Evolutionary conservation across 306 rosid genomes (phyloP).

Genomic region (Vigna angularis): DNA sequence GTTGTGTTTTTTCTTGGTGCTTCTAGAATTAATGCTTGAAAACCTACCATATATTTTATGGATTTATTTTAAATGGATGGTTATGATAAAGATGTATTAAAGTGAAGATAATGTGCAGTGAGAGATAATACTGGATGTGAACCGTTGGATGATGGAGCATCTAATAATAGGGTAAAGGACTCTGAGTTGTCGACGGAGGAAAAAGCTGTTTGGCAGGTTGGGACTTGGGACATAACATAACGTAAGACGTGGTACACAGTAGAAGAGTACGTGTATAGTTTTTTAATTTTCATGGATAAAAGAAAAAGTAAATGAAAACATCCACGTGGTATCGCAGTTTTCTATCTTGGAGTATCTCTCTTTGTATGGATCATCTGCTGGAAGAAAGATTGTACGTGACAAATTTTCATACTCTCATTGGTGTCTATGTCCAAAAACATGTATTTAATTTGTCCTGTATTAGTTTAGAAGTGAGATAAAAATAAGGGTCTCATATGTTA

Average conservation of each 20-base stretch:
- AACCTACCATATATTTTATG: neutral
- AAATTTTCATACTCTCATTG: no score
- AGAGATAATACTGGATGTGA: neutral
- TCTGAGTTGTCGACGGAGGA: neutral
- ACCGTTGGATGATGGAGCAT: neutral
- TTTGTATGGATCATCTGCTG: no score
- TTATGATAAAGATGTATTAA: neutral
- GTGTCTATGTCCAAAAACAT: no score
- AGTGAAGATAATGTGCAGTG: neutral
- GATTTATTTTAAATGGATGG: neutral
- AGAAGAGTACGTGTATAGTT: neutral
- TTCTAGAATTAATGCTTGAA: neutral
- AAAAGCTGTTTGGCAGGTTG: constrained; percentile 5
- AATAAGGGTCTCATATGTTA: no score
- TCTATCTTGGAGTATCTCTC: no score
- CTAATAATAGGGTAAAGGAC: constrained; percentile 1
- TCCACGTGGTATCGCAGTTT: neutral
- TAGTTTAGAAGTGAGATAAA: no score
- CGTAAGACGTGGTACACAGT: neutral
- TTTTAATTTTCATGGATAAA: neutral
- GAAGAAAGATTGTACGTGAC: no score
- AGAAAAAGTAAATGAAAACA: neutral
- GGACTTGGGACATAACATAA: neutral
- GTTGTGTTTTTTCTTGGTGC: neutral
- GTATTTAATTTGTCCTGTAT: no score